phyloP scores from a whole-genome alignment of 306 rosid genomes.

The Corylus americana region DNA sequence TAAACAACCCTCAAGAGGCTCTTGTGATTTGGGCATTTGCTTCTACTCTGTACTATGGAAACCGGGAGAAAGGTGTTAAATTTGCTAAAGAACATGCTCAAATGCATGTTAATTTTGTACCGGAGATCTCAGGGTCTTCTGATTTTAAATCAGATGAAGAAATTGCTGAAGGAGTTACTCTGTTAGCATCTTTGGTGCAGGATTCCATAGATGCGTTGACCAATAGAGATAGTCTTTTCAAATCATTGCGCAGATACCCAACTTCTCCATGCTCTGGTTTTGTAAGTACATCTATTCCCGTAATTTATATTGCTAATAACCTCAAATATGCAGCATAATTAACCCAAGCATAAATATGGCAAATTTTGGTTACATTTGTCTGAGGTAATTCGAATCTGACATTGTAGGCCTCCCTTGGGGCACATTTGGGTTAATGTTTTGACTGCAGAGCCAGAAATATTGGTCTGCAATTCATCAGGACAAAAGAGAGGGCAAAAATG shows the following conservation, averaged over 20 bases:
- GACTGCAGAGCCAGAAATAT: neutral
- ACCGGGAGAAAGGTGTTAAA: slow-evolving; percentile 64
- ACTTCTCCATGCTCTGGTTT: slow-evolving; percentile 35
- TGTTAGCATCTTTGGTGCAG: slow-evolving; percentile 60
- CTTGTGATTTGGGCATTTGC: slow-evolving; percentile 64
- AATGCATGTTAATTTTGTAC: slow-evolving; percentile 46
- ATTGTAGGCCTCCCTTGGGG: neutral
- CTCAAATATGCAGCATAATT: slow-evolving; percentile 22
- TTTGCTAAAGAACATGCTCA: slow-evolving; percentile 61
- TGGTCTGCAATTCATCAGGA: neutral
- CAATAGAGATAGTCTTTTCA: slow-evolving; percentile 33
- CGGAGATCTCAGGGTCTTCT: slow-evolving; percentile 62
- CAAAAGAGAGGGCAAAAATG: neutral
- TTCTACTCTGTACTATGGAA: slow-evolving; percentile 77
- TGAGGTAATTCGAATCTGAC: neutral
- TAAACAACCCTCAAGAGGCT: slow-evolving; percentile 70
- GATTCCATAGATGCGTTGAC: slow-evolving; percentile 42
- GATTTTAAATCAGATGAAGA: slow-evolving; percentile 52
- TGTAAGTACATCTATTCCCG: slow-evolving; percentile 49
- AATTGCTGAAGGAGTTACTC: slow-evolving; percentile 59
- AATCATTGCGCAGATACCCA: slow-evolving; percentile 47
- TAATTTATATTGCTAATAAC: slow-evolving; percentile 15
- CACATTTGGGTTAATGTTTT: neutral
- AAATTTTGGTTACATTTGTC: neutral
- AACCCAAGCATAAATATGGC: slow-evolving; percentile 13